A percentile compares a stretch with the other conserved stretches of the same genome.
These are phyloP conservation scores for Diaporthe humulicola DNA, from an alignment of 2,329 filamentous ascomycete species.

Conservation along the genomic window DNA sequence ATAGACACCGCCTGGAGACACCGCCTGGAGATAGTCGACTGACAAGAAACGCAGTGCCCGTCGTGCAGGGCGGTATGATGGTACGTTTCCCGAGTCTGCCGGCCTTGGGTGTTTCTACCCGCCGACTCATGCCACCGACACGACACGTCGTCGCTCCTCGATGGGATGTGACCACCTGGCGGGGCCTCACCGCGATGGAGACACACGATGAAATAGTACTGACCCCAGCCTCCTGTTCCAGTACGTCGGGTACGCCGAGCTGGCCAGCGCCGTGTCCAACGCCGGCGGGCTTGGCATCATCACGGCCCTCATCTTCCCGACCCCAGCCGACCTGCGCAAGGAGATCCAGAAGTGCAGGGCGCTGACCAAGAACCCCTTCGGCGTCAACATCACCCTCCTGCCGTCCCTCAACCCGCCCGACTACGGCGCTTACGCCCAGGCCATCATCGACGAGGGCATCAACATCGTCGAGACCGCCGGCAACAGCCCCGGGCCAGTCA, in stretches of 20 bases:
- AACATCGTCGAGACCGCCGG: slow-evolving; percentile 80
- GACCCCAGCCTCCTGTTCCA: slow-evolving; percentile 53
- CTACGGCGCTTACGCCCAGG: slow-evolving; percentile 91
- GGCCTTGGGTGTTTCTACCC: not conserved
- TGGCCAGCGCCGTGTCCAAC: slow-evolving; percentile 82
- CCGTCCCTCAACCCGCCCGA: slow-evolving; percentile 91
- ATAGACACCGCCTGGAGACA: not conserved
- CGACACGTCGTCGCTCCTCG: not conserved
- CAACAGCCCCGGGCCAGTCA: slow-evolving; percentile 85
- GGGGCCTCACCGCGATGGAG: not conserved
- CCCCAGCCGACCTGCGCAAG: slow-evolving; percentile 89
- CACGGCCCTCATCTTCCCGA: slow-evolving; percentile 92
- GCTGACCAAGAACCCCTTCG: slow-evolving; percentile 86
- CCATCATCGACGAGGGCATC: slow-evolving; percentile 93
- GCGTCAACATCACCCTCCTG: slow-evolving; percentile 94
- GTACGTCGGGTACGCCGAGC: slow-evolving; percentile 85
- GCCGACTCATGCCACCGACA: slow-evolving; percentile 11
- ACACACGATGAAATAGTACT: not conserved
- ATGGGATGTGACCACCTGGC: not conserved
- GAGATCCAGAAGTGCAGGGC: slow-evolving; percentile 90
- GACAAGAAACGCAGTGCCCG: slow-evolving; percentile 69
- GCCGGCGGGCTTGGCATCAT: slow-evolving; percentile 87
- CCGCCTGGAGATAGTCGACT: slow-evolving; percentile 39
- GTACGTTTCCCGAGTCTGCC: slow-evolving; percentile 43
- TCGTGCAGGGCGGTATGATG: slow-evolving; percentile 87